Conservation (phyloP, 768 basidiomycete species). For the Leccinum variicolor region DNA sequence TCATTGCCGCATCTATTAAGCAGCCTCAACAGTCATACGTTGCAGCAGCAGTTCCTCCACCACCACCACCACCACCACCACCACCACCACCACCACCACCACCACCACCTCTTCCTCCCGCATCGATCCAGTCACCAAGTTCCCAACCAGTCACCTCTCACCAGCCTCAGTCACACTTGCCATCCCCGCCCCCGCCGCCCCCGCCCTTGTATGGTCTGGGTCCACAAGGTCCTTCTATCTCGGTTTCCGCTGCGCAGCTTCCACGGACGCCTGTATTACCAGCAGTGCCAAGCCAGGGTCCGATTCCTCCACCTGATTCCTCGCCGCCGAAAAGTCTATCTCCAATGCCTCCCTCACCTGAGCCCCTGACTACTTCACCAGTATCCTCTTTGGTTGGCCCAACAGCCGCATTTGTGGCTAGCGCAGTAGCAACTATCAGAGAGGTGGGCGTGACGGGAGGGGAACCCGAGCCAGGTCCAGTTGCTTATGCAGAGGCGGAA, state of each 20-base stretch:
- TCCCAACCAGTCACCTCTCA: constrained; percentile 12
- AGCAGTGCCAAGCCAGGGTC: constrained; percentile 3
- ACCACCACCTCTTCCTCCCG: too few species aligned
- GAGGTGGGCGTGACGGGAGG: constrained; percentile 42
- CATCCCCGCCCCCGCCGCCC: constrained; percentile 10
- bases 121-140: constrained; percentile 8
- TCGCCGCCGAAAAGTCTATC: not conserved
- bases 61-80: not conserved
- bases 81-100: constrained; percentile 2
- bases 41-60: constrained; percentile 17
- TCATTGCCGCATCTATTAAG: constrained; percentile 2
- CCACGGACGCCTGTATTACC: constrained; percentile 2
- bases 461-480: not conserved
- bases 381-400: constrained; percentile 9
- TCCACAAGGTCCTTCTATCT: not conserved
- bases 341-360: constrained; percentile 11
- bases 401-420: not conserved
- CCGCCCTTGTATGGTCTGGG: constrained; percentile 7
- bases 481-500: not conserved
- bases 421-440: constrained; percentile 33
- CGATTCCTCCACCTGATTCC: constrained; percentile 5
- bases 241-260: constrained; percentile 1
- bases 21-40: constrained; percentile 13
- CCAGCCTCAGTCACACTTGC: constrained; percentile 19
- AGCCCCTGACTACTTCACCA: constrained; percentile 20